Base-by-base conservation (phyloP, 176 grass and related monocot genomes). In the Luzula sylvatica region DNA sequence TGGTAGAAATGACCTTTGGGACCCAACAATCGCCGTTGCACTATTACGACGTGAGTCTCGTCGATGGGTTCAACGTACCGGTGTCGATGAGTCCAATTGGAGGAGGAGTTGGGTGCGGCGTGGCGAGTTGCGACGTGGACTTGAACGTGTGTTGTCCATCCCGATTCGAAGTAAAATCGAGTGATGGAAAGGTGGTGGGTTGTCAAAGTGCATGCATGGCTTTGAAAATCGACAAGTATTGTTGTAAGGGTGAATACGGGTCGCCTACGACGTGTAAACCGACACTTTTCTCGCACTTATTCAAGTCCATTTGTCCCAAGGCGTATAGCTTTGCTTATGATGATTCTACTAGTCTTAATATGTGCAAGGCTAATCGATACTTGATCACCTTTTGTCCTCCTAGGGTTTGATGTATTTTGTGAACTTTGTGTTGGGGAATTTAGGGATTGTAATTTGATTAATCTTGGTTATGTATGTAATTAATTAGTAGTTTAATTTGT, bases 331-430 rank as follows among this genome's bases (percentile, higher is more conserved):
- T 85, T 45, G 80, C 90, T 9, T 86, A 76, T 53, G 90, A 95
- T 32, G 83, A 88, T 44, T 38, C 74, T 3, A 66, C 70, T 2
- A 86, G 83, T 16, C 71, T 88, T 23, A 85, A 95, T 68, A 74
- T 69, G 8, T 95, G 90, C 71, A 88, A 67, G 77, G 90, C 90
- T 12, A 74, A 18, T 1, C 42, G 84, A 11, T 95, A 95, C 48
- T 75, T 95, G 25, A 88, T 88, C 41, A 95, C 90, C 23, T 96
- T 96, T 66, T 88, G 90, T 74, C 90, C 90, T 1, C 70, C 84
- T 8, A 29, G 55, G 30, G 20, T 48, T 63, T 40, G 11, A 15
- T 15, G 23, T 35, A 4, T 19, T 11, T 58, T 15, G 29, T 42
- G 35, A 14, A 8, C 24, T 38, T 58, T 35, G 30, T 4, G 30